Evolutionary conservation across 352 stramenopile genomes (phyloP).

Genomic region (Peronospora belbahrii): DNA sequence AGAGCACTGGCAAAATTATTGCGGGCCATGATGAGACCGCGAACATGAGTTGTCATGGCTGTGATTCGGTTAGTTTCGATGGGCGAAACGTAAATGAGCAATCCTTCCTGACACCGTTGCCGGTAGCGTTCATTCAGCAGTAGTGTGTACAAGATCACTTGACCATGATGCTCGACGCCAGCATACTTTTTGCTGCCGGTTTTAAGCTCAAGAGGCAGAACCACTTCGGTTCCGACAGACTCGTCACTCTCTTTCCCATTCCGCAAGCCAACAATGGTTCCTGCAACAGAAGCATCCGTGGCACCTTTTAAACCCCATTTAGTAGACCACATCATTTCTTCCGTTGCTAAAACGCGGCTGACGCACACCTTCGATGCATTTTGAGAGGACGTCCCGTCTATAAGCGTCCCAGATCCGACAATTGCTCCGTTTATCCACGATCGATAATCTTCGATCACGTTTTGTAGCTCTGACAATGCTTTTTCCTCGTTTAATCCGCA

Average conservation of each 20-base stretch:
- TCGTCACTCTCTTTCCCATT: neutral
- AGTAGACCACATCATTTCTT: slow-evolving; percentile 83
- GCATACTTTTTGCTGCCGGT: slow-evolving; percentile 69
- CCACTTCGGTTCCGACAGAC: slow-evolving; percentile 7
- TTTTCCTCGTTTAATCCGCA: slow-evolving; percentile 53
- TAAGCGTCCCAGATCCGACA: slow-evolving; percentile 15
- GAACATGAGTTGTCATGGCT: slow-evolving; percentile 46
- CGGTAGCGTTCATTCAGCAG: slow-evolving; percentile 75
- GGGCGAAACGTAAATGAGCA: slow-evolving; percentile 65
- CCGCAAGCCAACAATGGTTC: slow-evolving; percentile 18
- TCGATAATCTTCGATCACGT: slow-evolving; percentile 47
- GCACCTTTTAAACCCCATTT: slow-evolving; percentile 80
- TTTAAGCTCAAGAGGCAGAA: slow-evolving; percentile 84
- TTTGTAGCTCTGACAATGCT: slow-evolving; percentile 45
- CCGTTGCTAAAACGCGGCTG: slow-evolving; percentile 49
- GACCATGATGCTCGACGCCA: slow-evolving; percentile 55
- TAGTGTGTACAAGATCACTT: slow-evolving; percentile 88
- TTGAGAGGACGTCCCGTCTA: slow-evolving; percentile 32
- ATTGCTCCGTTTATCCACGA: slow-evolving; percentile 38
- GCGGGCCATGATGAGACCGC: slow-evolving; percentile 54
- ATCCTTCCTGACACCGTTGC: slow-evolving; percentile 43
- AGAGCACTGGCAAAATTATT: slow-evolving; percentile 67
- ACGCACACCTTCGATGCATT: slow-evolving; percentile 29
- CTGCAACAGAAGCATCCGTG: slow-evolving; percentile 64
- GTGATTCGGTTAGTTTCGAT: slow-evolving; percentile 65